Evolutionary conservation across 129 eudicot species (phyloP).

Genomic region (Cynara cardunculus): DNA sequence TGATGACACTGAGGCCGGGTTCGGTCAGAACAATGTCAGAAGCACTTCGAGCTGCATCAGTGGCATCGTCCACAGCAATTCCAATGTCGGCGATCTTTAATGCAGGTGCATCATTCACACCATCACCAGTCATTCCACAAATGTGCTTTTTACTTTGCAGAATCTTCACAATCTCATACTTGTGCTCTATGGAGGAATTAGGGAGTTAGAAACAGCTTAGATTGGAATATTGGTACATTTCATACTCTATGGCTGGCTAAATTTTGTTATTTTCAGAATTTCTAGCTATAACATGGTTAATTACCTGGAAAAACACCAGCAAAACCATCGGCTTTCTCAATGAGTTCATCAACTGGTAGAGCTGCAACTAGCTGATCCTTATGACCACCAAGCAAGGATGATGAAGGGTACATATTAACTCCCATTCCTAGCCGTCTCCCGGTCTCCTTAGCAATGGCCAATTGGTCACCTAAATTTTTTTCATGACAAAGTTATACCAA

Average conservation of each 20-base stretch:
- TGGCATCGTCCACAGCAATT: constrained; percentile 48
- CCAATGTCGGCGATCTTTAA: constrained; percentile 42
- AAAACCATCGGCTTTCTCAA: constrained; percentile 44
- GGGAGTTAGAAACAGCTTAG: background rate
- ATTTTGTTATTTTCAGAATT: background rate
- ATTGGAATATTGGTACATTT: background rate
- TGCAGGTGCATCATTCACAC: constrained; percentile 46
- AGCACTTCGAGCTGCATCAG: constrained; percentile 47
- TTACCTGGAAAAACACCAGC: constrained; percentile 52
- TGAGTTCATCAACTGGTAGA: constrained; percentile 43
- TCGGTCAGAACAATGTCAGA: constrained; percentile 42
- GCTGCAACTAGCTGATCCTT: constrained; percentile 34
- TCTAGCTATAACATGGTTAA: background rate
- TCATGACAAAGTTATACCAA: background rate
- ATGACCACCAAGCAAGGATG: constrained; percentile 42
- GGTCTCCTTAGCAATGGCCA: constrained; percentile 55
- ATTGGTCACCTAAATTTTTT: constrained; percentile 37
- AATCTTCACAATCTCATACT: constrained; percentile 48
- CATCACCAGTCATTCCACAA: constrained; percentile 52
- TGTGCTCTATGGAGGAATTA: constrained; percentile 31
- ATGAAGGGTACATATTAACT: constrained; percentile 48
- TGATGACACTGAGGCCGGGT: constrained; percentile 49
- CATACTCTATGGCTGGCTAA: background rate
- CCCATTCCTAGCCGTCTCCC: constrained; percentile 59
- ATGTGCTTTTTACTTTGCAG: constrained; percentile 44